Base-by-base conservation (phyloP, 139 green algal genomes). In the Haematococcus lacustris region DNA sequence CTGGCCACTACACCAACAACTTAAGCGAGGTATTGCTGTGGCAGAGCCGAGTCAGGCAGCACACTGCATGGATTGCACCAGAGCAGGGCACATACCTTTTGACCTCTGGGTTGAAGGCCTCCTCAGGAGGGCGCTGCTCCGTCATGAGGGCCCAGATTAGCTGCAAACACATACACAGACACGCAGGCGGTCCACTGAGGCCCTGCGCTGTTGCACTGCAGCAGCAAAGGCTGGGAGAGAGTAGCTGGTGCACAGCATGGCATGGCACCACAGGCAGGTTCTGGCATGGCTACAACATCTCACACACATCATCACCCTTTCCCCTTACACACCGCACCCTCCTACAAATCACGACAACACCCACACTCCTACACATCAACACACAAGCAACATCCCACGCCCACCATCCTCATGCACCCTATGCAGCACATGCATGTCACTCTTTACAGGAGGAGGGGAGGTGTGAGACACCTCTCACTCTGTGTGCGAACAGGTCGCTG, bases 61-160 rank as follows among this genome's bases (percentile, higher is more conserved):
- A n/a, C n/a, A n/a, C n/a, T n/a, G n/a, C n/a, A n/a, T n/a, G n/a
- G n/a, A n/a, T n/a, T n/a, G n/a, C n/a, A n/a, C n/a, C n/a, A n/a
- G n/a, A n/a, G n/a, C n/a, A n/a, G n/a, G n/a, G n/a, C n/a, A n/a
- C 67, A 9, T 32, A 72, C 74, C 79, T 63, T 57, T 87, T 88
- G 73, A 92, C 86, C 64, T 85, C 71, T 2, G 89, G 90, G 71
- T 90, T 89, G 73, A 93, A 91, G 0, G 85, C 89, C 39, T 93
- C 88, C 9, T 85, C 71, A 2, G 87, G 87, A 33, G 91, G 92
- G 43, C 78, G 85, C 68, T 90, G 88, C 83, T 97, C 92, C 25
- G 85, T 85, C 64, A 70, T 73, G 35, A 97, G 88, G 43, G 89
- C 85, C 90, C 92, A 98, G 7, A 97, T 82, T 34, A 98, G 81